Evolutionary conservation across 2,329 filamentous ascomycete species (phyloP).

Genomic region (Pleomassaria siparia): DNA sequence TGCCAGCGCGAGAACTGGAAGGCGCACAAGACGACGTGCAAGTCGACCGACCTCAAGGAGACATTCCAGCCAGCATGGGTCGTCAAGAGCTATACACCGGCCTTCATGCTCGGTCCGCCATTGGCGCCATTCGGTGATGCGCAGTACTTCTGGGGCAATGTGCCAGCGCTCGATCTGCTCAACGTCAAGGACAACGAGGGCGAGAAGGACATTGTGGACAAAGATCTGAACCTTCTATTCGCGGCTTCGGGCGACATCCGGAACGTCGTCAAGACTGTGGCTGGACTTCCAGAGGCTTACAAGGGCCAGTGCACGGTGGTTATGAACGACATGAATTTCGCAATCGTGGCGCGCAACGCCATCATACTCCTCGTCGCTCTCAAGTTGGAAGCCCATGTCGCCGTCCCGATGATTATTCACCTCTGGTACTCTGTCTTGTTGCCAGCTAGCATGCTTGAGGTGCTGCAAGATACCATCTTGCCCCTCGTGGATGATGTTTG

Average conservation of each 20-base stretch:
- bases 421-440: constrained; percentile 51
- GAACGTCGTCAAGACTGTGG: constrained; percentile 48
- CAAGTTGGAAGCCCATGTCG: constrained; percentile 16
- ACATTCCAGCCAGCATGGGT: constrained; percentile 36
- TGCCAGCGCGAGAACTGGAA: constrained; percentile 37
- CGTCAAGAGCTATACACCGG: constrained; percentile 20
- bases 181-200: constrained; percentile 25
- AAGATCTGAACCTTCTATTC: constrained; percentile 37
- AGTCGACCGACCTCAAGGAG: constrained; percentile 25
- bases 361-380: constrained; percentile 45
- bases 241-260: constrained; percentile 50
- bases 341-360: constrained; percentile 44
- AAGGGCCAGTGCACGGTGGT: constrained; percentile 20
- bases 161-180: constrained; percentile 47
- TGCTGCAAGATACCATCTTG: constrained; percentile 25
- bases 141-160: constrained; percentile 47
- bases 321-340: constrained; percentile 46
- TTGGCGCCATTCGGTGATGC: constrained; percentile 9
- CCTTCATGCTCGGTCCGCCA: constrained; percentile 18
- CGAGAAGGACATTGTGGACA: constrained; percentile 24
- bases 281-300: constrained; percentile 34
- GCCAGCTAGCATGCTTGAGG: constrained; percentile 17
- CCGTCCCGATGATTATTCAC: constrained; percentile 43
- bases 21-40: constrained; percentile 35
- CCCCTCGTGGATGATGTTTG: constrained; percentile 40